phyloP scores from a whole-genome alignment of 345 rosid genomes.

The Orychophragmus violaceus region DNA sequence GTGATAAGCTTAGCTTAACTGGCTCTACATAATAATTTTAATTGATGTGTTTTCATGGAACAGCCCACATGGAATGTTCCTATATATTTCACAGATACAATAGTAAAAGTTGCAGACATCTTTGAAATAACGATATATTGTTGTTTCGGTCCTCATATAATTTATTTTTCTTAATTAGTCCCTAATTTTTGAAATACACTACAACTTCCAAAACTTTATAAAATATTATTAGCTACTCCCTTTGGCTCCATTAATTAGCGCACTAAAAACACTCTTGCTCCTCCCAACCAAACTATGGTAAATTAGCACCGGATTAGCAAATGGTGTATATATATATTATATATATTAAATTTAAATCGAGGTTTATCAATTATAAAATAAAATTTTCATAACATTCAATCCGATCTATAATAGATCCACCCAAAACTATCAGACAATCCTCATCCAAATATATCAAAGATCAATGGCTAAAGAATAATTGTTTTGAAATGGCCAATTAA shows the following conservation, averaged over 20 bases:
- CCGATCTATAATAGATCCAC: too few relatives aligned
- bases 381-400: too few relatives aligned
- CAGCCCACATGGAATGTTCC: constrained; percentile 32
- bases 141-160: not conserved
- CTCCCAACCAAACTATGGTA: not conserved
- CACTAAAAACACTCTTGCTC: too few relatives aligned
- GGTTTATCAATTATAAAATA: too few relatives aligned
- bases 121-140: not conserved
- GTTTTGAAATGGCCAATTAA: too few relatives aligned
- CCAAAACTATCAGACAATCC: too few relatives aligned
- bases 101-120: constrained; percentile 8
- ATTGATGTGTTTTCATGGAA: constrained; percentile 16
- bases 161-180: not conserved
- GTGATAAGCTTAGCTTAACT: constrained; percentile 31
- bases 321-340: not conserved
- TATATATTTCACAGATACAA: not conserved
- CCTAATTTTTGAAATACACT: not conserved
- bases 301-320: not conserved
- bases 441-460: too few relatives aligned
- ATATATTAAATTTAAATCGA: not conserved
- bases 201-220: not conserved
- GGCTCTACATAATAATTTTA: constrained; percentile 14
- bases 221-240: not conserved
- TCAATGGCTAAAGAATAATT: too few relatives aligned
- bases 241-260: not conserved